These are phyloP conservation scores for Streptanthus diversifolius DNA, from an alignment of 345 rosid species.

Conservation along the genomic window DNA sequence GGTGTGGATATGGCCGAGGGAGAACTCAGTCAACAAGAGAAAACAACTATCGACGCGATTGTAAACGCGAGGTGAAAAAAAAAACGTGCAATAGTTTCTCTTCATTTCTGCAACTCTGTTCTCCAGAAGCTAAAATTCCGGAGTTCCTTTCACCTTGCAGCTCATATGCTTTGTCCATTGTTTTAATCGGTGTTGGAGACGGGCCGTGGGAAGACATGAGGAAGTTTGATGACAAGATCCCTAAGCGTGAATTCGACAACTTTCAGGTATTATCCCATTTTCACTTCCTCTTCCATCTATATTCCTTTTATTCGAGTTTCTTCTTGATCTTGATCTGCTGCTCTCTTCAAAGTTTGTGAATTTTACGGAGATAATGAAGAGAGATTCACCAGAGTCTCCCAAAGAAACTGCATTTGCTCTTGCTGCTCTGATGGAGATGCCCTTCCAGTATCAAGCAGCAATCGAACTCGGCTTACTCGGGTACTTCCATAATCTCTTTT, in stretches of 20 bases:
- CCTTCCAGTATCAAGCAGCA: conserved; percentile 71
- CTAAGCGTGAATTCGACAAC: conserved; percentile 64
- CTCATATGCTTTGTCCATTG: conserved; percentile 57
- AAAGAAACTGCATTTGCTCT: conserved; percentile 91
- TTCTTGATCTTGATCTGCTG: conserved; percentile 5
- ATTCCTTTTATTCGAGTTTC: not conserved
- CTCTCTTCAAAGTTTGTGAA: conserved; percentile 64
- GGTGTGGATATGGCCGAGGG: conserved; percentile 40
- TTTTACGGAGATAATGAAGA: conserved; percentile 67
- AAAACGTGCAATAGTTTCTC: not conserved
- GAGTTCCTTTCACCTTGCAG: conserved; percentile 27
- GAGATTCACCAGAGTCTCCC: conserved; percentile 36
- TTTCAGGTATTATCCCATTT: conserved; percentile 48
- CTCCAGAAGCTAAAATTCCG: not conserved
- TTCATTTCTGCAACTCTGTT: not conserved
- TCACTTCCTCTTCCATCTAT: not conserved
- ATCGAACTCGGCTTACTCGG: conserved; percentile 57
- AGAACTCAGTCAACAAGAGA: conserved; percentile 59
- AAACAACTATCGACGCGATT: conserved; percentile 52
- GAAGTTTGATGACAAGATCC: conserved; percentile 71
- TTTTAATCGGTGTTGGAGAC: conserved; percentile 78
- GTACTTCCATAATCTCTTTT: conserved; percentile 35
- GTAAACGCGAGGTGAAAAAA: conserved; percentile 55
- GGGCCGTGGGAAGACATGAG: conserved; percentile 86
- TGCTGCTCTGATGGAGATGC: conserved; percentile 90